These are phyloP conservation scores for Periconia macrospinosa DNA, from an alignment of 2,329 filamentous ascomycete species.

Conservation along the genomic window DNA sequence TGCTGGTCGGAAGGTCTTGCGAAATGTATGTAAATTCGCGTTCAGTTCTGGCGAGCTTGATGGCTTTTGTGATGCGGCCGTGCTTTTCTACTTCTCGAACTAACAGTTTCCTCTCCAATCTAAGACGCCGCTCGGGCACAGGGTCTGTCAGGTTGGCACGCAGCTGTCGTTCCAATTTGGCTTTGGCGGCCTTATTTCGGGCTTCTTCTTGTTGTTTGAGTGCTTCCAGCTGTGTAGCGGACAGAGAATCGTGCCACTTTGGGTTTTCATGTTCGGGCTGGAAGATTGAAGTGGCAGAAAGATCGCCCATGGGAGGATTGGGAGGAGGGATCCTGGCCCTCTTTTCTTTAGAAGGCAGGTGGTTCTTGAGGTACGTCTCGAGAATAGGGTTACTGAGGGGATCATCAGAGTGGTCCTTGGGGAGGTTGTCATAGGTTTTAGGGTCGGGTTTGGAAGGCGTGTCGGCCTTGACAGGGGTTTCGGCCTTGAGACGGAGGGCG, in stretches of 20 bases:
- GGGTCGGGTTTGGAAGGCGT: neutral
- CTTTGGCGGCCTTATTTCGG: conserved; percentile 4
- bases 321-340: neutral
- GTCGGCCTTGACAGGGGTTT: neutral
- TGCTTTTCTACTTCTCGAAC: conserved; percentile 72
- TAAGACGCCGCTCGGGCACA: conserved; percentile 67
- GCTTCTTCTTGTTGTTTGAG: conserved; percentile 14
- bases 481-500: conserved; percentile 7
- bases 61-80: conserved; percentile 66
- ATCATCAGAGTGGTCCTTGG: conserved; percentile 5
- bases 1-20: conserved; percentile 75
- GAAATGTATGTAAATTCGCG: conserved; percentile 63
- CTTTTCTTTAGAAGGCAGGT: neutral
- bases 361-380: conserved; percentile 54
- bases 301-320: conserved; percentile 18
- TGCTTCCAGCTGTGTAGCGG: conserved; percentile 14
- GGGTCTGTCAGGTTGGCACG: conserved; percentile 73
- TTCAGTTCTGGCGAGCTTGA: conserved; percentile 69
- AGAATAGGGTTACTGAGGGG: conserved; percentile 60
- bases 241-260: conserved; percentile 22
- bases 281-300: conserved; percentile 28
- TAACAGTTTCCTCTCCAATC: conserved; percentile 84
- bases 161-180: conserved; percentile 35
- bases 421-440: neutral
- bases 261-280: conserved; percentile 27